Evolutionary conservation across 176 grass and related monocot species (phyloP).

Genomic region (Triticum urartu): DNA sequence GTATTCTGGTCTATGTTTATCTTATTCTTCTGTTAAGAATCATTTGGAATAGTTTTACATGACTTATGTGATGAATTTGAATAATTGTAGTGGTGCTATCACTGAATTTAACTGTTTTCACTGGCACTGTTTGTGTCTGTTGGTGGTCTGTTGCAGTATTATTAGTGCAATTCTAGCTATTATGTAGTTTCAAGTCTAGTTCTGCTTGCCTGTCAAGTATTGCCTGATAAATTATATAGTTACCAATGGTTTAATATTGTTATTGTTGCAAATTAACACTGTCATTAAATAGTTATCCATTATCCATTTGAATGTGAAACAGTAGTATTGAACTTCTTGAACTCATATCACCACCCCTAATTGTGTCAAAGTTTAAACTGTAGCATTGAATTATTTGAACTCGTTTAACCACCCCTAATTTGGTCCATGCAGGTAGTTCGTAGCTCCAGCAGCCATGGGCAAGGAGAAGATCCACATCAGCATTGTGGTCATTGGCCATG

Average conservation of each 20-base stretch:
- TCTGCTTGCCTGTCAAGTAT: neutral
- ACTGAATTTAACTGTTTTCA: neutral
- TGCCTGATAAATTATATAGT: neutral
- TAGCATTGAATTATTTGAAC: neutral
- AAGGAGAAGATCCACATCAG: constrained; percentile 88
- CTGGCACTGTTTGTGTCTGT: neutral
- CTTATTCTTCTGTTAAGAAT: neutral
- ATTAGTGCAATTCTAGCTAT: neutral
- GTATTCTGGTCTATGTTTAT: neutral
- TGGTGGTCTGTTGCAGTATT: neutral
- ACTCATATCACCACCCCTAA: neutral
- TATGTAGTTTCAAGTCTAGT: neutral
- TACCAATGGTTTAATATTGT: neutral
- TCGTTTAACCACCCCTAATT: neutral
- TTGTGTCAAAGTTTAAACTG: too few relatives aligned
- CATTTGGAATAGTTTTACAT: neutral
- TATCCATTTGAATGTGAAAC: neutral
- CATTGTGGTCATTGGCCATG: constrained; percentile 80
- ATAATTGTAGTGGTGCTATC: neutral
- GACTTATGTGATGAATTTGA: neutral
- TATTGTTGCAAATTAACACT: neutral
- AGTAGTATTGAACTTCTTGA: neutral
- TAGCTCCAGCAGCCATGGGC: constrained; percentile 44
- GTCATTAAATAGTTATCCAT: neutral
- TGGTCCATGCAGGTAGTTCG: constrained; percentile 2